phyloP scores from a whole-genome alignment of 768 basidiomycete species.

The Leccinellum rugosiceps region DNA sequence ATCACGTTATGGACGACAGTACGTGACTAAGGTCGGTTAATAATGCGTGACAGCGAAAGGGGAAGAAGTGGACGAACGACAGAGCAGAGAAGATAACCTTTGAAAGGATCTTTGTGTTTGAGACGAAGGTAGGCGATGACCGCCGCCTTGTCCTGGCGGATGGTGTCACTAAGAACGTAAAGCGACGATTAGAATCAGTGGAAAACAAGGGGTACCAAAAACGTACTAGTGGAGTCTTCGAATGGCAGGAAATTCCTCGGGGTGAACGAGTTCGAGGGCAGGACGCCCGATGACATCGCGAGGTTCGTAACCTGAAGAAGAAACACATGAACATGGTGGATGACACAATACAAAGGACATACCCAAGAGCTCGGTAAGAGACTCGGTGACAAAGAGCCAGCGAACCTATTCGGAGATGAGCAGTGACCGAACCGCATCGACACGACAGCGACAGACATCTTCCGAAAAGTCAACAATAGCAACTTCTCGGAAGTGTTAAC shows the following conservation, averaged over 20 bases:
- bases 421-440: neutral
- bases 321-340: neutral
- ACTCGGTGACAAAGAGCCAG: conserved; percentile 68
- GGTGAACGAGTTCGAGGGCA: conserved; percentile 75
- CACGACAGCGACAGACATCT: conserved; percentile 42
- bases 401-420: conserved; percentile 42
- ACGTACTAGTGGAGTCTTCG: conserved; percentile 65
- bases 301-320: conserved; percentile 64
- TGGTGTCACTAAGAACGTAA: conserved; percentile 55
- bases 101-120: conserved; percentile 74
- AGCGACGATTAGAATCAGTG: neutral
- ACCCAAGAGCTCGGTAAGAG: conserved; percentile 65
- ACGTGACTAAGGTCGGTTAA: conserved; percentile 39
- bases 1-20: conserved; percentile 73
- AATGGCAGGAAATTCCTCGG: conserved; percentile 70
- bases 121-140: conserved; percentile 75
- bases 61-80: conserved; percentile 51
- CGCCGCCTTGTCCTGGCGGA: conserved; percentile 75
- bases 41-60: neutral
- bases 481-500: conserved; percentile 40
- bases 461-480: conserved; percentile 80
- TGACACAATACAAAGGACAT: neutral
- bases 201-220: neutral
- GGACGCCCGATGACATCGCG: conserved; percentile 65
- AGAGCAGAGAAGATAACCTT: conserved; percentile 71